Conservation (phyloP, 2,329 filamentous ascomycete species). For the Ophiostoma novo-ulmi region DNA sequence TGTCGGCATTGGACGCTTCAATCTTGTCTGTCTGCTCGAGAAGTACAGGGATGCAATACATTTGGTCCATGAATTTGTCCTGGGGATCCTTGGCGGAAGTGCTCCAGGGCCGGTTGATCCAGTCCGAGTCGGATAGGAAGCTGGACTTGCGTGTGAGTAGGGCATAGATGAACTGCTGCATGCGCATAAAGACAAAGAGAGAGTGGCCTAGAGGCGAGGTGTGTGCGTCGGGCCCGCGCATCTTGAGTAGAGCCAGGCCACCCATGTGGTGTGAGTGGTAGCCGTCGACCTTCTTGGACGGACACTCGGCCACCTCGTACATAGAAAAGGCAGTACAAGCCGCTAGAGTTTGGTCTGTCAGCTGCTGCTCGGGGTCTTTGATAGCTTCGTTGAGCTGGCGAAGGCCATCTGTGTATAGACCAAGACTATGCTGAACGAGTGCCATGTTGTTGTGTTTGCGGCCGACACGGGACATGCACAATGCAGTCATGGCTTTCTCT, state of each 20-base stretch:
- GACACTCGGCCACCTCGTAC: constrained; percentile 30
- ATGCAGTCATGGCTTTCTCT: constrained; percentile 23
- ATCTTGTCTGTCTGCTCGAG: constrained; percentile 22
- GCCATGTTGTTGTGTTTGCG: constrained; percentile 18
- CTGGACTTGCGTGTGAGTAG: constrained; percentile 23
- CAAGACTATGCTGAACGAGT: constrained; percentile 26
- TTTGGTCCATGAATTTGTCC: constrained; percentile 29
- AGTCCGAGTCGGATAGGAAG: constrained; percentile 26
- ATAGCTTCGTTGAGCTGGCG: constrained; percentile 25
- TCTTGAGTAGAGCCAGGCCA: constrained; percentile 27
- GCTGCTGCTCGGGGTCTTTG: constrained; percentile 16
- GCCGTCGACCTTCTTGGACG: constrained; percentile 19
- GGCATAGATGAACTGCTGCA: constrained; percentile 28
- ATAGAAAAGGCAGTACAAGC: constrained; percentile 27
- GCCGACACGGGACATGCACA: constrained; percentile 26
- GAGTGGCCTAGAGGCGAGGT: constrained; percentile 26
- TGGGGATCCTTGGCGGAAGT: constrained; percentile 25
- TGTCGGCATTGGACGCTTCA: not conserved
- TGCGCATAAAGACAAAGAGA: constrained; percentile 27
- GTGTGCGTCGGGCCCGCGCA: constrained; percentile 27
- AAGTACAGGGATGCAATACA: constrained; percentile 26
- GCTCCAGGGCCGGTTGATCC: constrained; percentile 27
- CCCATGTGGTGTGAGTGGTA: constrained; percentile 29
- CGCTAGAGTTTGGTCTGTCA: constrained; percentile 27
- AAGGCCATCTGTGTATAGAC: constrained; percentile 25